Conservation (phyloP, 805 yeast genomes). For the Metschnikowia chrysomelidarum region DNA sequence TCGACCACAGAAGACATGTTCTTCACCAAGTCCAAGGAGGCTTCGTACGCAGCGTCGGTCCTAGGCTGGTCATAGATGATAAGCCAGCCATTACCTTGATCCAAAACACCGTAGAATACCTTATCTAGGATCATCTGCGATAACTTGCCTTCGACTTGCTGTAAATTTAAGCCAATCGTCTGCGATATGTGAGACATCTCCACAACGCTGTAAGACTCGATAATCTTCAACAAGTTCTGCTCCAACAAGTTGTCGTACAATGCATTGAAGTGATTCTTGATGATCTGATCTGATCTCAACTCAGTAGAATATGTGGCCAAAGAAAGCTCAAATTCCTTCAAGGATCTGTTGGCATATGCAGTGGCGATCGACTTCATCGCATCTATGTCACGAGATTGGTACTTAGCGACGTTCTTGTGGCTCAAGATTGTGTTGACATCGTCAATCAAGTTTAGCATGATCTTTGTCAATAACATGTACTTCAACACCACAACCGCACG, state of each 20-base stretch:
- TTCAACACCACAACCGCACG: constrained; percentile 75
- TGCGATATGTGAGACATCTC: constrained; percentile 87
- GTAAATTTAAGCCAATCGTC: constrained; percentile 81
- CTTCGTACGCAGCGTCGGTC: constrained; percentile 83
- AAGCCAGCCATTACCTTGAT: constrained; percentile 98
- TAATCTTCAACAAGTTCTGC: constrained; percentile 88
- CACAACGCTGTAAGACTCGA: constrained; percentile 95
- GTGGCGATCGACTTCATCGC: constrained; percentile 93
- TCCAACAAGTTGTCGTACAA: constrained; percentile 90
- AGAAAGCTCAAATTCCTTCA: constrained; percentile 87
- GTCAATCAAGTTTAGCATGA: constrained; percentile 84
- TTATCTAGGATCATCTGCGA: constrained; percentile 96
- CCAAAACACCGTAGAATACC: constrained; percentile 93
- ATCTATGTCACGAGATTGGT: constrained; percentile 81
- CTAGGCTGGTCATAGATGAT: constrained; percentile 86
- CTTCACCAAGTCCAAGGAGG: constrained; percentile 81
- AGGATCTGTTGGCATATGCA: constrained; percentile 86
- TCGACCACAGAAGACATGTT: constrained; percentile 88
- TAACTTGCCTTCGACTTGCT: constrained; percentile 89
- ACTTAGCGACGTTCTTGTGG: constrained; percentile 66
- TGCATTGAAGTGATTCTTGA: constrained; percentile 88
- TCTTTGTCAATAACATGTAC: constrained; percentile 88
- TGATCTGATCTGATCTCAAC: constrained; percentile 80
- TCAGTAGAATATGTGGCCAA: constrained; percentile 68
- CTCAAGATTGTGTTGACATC: constrained; percentile 78